Percentiles rank a stretch among this genome's conserved stretches.
phyloP scores from a whole-genome alignment of 169 alveolate species.

The Plasmodium coatneyi region DNA sequence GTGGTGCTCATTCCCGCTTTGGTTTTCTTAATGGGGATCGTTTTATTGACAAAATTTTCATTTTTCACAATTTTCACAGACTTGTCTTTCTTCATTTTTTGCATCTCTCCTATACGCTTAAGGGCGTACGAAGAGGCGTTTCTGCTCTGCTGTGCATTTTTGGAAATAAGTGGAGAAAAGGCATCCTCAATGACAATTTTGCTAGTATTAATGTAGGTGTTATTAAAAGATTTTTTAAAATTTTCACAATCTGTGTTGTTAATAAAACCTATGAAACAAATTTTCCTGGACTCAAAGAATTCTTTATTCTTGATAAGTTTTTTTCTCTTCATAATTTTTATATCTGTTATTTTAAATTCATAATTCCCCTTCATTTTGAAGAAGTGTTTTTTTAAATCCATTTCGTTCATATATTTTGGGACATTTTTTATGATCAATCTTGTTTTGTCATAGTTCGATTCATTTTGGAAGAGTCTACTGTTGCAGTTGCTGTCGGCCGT shows the following conservation, averaged over 20 bases:
- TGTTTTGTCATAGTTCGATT: slow-evolving; percentile 45
- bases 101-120: background rate
- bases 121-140: background rate
- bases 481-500: background rate
- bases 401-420: slow-evolving; percentile 84
- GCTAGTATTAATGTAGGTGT: slow-evolving; percentile 89
- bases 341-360: slow-evolving; percentile 84
- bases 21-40: slow-evolving; percentile 53
- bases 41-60: slow-evolving; percentile 30
- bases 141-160: background rate
- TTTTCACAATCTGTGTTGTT: slow-evolving; percentile 86
- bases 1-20: slow-evolving; percentile 72
- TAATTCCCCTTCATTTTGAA: slow-evolving; percentile 77
- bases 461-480: slow-evolving; percentile 3
- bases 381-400: slow-evolving; percentile 84
- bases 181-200: slow-evolving; percentile 90
- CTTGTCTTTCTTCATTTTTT: background rate
- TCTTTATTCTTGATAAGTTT: slow-evolving; percentile 63
- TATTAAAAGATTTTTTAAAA: slow-evolving; percentile 88
- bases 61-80: slow-evolving; percentile 25
- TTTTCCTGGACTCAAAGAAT: slow-evolving; percentile 82
- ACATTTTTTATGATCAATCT: slow-evolving; percentile 86
- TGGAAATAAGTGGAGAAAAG: slow-evolving; percentile 79
- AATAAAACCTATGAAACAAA: slow-evolving; percentile 91
- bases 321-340: slow-evolving; percentile 82